Percentiles rank a stretch among this genome's conserved stretches.
Evolutionary conservation across 108 stramenopile genomes (phyloP).

Genomic region (Nitzschia inconspicua): DNA sequence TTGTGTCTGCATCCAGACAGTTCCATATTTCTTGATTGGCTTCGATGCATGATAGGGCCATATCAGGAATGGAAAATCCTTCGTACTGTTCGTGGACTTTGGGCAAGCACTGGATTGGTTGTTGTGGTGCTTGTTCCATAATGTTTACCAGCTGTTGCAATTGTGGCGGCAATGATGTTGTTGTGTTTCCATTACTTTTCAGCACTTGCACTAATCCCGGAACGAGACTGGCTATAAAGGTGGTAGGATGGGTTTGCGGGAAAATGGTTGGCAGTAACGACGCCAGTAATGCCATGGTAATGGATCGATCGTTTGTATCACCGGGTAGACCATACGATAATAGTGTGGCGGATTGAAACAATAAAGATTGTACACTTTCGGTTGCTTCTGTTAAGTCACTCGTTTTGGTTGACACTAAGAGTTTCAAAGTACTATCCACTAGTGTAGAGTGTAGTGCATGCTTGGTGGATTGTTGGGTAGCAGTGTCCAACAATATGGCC

Average conservation of each 20-base stretch:
- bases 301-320: constrained; percentile 21
- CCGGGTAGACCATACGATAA: constrained; percentile 23
- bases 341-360: constrained; percentile 8
- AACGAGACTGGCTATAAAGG: constrained; percentile 52
- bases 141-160: background rate
- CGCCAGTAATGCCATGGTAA: constrained; percentile 49
- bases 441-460: background rate
- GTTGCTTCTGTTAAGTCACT: background rate
- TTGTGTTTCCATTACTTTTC: background rate
- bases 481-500: constrained; percentile 25
- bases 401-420: background rate
- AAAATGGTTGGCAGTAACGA: constrained; percentile 58
- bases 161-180: background rate
- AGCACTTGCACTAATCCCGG: constrained; percentile 33
- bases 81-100: constrained; percentile 10
- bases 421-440: background rate
- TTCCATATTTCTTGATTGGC: constrained; percentile 30
- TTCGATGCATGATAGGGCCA: constrained; percentile 24
- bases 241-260: constrained; percentile 48
- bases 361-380: background rate
- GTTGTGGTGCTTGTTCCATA: background rate
- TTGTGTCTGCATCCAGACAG: constrained; percentile 10
- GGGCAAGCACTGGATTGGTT: background rate
- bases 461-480: too few relatives aligned
- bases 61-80: constrained; percentile 29